Evolutionary conservation across 1,284 basidiomycete species (phyloP).

Genomic region (Heliocybe sulcata): DNA sequence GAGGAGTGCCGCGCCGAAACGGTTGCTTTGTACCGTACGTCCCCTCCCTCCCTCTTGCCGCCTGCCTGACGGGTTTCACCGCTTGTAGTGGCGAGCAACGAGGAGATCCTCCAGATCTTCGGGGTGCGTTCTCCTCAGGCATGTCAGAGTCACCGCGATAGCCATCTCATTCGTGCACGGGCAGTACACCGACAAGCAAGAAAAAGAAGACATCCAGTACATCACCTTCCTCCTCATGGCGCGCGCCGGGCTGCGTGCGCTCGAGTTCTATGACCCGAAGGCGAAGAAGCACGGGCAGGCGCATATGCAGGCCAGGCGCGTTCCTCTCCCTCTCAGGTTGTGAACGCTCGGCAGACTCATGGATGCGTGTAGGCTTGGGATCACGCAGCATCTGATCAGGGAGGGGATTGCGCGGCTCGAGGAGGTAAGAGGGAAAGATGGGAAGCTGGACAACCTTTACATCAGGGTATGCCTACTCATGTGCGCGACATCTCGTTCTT

Average conservation of each 20-base stretch:
- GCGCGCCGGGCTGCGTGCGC: constrained; percentile 69
- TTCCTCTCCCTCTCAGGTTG: constrained; percentile 7
- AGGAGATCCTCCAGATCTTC: constrained; percentile 71
- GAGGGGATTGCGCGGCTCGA: constrained; percentile 67
- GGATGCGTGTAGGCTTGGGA: constrained; percentile 50
- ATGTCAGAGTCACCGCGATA: not conserved
- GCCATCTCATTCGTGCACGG: not conserved
- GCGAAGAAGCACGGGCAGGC: constrained; percentile 83
- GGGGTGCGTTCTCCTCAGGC: constrained; percentile 35
- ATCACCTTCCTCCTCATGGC: constrained; percentile 81
- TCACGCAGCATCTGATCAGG: constrained; percentile 69
- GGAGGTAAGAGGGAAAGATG: constrained; percentile 50
- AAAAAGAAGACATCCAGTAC: constrained; percentile 72
- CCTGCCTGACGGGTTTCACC: constrained; percentile 4
- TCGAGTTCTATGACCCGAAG: constrained; percentile 78
- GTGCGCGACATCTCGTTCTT: not conserved
- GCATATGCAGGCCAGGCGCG: constrained; percentile 84
- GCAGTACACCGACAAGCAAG: constrained; percentile 60
- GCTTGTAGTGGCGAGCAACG: constrained; percentile 58
- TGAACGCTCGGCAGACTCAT: not conserved
- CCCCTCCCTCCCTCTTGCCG: not conserved
- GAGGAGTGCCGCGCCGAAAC: constrained; percentile 85
- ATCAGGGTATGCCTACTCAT: constrained; percentile 44
- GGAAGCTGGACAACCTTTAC: constrained; percentile 60
- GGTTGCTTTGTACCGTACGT: constrained; percentile 69